phyloP scores from a whole-genome alignment of 75 land plant genomes.

The Larix kaempferi region DNA sequence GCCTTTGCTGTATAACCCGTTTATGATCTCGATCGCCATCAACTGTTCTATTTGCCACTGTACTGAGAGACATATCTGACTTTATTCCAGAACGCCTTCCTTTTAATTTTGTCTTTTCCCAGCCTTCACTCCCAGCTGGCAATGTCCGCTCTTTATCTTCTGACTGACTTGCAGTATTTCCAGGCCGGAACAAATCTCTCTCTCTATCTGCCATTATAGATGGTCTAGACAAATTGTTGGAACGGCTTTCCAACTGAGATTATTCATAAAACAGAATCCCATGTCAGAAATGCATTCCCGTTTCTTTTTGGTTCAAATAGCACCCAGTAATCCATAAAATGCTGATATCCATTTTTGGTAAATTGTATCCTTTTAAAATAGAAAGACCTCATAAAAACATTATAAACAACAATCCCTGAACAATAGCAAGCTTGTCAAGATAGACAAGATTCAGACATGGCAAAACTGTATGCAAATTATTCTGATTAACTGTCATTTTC shows the following conservation, averaged over 20 bases:
- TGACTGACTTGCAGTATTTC: constrained; percentile 28
- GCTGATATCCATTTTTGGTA: neutral
- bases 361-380: neutral
- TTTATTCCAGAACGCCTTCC: constrained; percentile 86
- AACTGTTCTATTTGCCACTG: constrained; percentile 29
- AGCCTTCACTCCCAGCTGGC: constrained; percentile 48
- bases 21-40: constrained; percentile 74
- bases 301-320: neutral
- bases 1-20: constrained; percentile 55
- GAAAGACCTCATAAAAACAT: neutral
- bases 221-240: constrained; percentile 40
- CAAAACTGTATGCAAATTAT: neutral
- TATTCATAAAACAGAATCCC: neutral
- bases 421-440: neutral
- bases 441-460: neutral
- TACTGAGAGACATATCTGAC: constrained; percentile 47
- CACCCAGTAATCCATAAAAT: neutral
- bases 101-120: constrained; percentile 86
- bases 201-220: constrained; percentile 56
- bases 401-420: constrained; percentile 1
- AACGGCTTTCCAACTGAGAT: constrained; percentile 54
- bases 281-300: too few species aligned
- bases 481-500: neutral
- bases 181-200: constrained; percentile 55
- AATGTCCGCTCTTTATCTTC: constrained; percentile 52